Percentiles rank a stretch among this genome's conserved stretches.
These are phyloP conservation scores for Epicoccum sorghinum DNA, from an alignment of 2,329 filamentous ascomycete genomes.

Conservation along the genomic window DNA sequence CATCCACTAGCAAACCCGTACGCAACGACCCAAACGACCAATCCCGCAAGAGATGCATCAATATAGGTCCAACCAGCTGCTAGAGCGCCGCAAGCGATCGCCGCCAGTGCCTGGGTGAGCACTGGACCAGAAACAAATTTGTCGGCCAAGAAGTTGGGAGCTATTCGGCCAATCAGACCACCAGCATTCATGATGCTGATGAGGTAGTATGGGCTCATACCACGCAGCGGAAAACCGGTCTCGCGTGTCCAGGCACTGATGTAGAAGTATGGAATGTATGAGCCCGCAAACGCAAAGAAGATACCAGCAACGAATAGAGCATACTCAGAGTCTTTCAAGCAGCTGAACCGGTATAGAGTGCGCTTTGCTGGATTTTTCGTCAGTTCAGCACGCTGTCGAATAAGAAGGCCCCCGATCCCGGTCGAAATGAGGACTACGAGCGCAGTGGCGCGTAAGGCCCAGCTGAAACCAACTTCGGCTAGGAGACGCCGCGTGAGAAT, in stretches of 20 bases:
- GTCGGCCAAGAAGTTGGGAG: constrained; percentile 60
- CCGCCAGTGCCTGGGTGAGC: constrained; percentile 52
- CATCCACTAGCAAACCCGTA: constrained; percentile 25
- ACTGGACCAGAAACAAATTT: constrained; percentile 55
- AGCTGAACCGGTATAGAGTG: constrained; percentile 19
- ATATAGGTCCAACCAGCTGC: constrained; percentile 34
- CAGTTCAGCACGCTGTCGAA: constrained; percentile 17
- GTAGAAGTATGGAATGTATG: constrained; percentile 25
- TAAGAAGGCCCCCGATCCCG: constrained; percentile 52
- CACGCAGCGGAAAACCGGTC: constrained; percentile 11
- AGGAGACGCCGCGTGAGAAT: constrained; percentile 61
- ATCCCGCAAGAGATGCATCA: constrained; percentile 16
- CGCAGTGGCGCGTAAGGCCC: constrained; percentile 66
- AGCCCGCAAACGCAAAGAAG: constrained; percentile 23
- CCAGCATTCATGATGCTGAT: constrained; percentile 23
- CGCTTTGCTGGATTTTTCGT: constrained; percentile 18
- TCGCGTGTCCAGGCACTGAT: constrained; percentile 18
- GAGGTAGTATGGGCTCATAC: constrained; percentile 16
- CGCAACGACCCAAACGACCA: constrained; percentile 22
- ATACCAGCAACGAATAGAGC: constrained; percentile 23
- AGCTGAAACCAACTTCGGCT: constrained; percentile 63
- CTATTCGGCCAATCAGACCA: constrained; percentile 49
- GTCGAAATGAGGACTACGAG: constrained; percentile 59
- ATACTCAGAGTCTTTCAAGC: constrained; percentile 14
- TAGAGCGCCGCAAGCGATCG: constrained; percentile 57